phyloP scores from a whole-genome alignment of 305 asterid genomes.

The Fraxinus sp. region DNA sequence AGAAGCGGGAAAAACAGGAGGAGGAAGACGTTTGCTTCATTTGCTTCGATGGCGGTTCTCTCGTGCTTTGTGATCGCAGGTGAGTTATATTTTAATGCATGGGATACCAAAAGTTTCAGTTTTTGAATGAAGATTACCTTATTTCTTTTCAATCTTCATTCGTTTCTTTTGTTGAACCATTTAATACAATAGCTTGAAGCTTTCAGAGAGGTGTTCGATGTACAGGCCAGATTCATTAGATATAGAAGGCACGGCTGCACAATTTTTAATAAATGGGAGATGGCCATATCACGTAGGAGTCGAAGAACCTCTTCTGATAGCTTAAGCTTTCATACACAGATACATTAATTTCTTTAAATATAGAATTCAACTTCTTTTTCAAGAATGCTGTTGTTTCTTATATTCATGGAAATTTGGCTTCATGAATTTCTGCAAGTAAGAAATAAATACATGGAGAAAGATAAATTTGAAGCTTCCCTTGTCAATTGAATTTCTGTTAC shows the following conservation, averaged over 20 bases:
- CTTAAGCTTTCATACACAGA: background rate
- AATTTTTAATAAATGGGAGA: background rate
- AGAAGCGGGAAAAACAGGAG: slow-evolving; percentile 41
- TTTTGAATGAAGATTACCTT: background rate
- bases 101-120: background rate
- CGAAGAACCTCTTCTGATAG: background rate
- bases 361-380: background rate
- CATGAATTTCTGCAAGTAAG: background rate
- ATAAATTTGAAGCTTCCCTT: background rate
- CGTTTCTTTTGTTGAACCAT: slow-evolving; percentile 4
- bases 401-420: background rate
- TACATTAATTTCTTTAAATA: background rate
- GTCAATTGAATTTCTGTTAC: slow-evolving; percentile 17
- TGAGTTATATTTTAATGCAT: slow-evolving; percentile 24
- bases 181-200: background rate
- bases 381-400: background rate
- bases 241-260: background rate
- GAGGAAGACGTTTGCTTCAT: slow-evolving; percentile 56
- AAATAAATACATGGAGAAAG: background rate
- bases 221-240: background rate
- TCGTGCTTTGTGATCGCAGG: slow-evolving; percentile 56
- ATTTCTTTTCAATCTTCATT: background rate
- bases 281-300: background rate
- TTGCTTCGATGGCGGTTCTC: slow-evolving; percentile 55
- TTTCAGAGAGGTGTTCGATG: background rate